Conservation (phyloP, 1,284 basidiomycete species). For the Singerocomus rubriflavus region DNA sequence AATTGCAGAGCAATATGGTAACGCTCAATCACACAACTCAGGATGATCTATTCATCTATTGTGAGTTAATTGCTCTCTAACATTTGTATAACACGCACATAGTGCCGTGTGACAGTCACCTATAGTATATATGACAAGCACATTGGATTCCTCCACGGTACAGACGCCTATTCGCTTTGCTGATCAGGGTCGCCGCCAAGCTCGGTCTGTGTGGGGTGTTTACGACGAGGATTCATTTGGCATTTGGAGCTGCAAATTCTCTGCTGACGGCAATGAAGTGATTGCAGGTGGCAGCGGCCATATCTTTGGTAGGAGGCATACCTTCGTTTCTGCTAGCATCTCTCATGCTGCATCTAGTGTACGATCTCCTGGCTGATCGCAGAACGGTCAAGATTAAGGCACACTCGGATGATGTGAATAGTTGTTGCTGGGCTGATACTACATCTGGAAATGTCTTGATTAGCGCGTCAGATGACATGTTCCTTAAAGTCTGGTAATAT, state of each 20-base stretch:
- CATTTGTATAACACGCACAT: conserved; percentile 1
- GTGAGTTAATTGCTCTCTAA: conserved; percentile 38
- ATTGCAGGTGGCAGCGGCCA: conserved; percentile 73
- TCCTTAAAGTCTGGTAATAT: conserved; percentile 89
- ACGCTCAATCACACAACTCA: conserved; percentile 32
- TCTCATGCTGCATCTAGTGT: conserved; percentile 52
- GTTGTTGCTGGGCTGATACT: conserved; percentile 93
- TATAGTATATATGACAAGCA: conserved; percentile 84
- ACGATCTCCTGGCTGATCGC: conserved; percentile 81
- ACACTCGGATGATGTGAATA: conserved; percentile 91
- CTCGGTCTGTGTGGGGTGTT: conserved; percentile 32
- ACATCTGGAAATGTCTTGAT: conserved; percentile 91
- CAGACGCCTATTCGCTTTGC: conserved; percentile 77
- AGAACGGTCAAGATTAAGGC: conserved; percentile 83
- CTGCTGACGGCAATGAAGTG: conserved; percentile 93
- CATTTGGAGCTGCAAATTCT: conserved; percentile 94
- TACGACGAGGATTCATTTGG: conserved; percentile 58
- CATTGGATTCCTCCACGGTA: conserved; percentile 63
- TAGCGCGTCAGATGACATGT: conserved; percentile 91
- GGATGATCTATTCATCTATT: conserved; percentile 92
- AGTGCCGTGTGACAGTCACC: conserved; percentile 44
- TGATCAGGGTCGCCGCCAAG: conserved; percentile 39
- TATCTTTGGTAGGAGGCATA: conserved; percentile 61
- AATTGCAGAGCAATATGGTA: conserved; percentile 51
- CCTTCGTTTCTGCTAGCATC: background rate